Base-by-base conservation (phyloP, 2,329 filamentous ascomycete species). In the Cercospora sesami region DNA sequence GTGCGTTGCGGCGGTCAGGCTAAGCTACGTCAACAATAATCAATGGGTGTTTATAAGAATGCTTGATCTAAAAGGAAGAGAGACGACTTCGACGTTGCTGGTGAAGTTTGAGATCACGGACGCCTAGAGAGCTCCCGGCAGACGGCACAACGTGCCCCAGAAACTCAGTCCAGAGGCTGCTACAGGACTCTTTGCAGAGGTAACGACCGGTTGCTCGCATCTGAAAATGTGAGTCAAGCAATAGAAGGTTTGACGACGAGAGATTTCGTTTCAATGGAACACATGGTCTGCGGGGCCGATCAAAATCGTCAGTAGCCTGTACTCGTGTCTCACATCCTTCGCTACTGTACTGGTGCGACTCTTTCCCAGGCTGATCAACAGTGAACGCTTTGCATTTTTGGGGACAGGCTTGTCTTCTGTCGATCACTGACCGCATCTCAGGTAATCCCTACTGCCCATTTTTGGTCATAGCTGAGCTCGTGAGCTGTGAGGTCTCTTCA, bases 21-120 rank as follows among this genome's bases (percentile, higher is more conserved):
- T 91, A 30, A 70, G 82, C 66, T 90, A 90, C 75, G 81, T 83
- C 2, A 39, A 5, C 14, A 78, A 79, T 6, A 79, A 82, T 0
- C 87, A 85, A 0, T 91, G 89, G 89, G 83, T 79, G 3, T 90
- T 91, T 66, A 82, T 91, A 45, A 81, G 87, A 4, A 85, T 91
- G 85, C 73, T 90, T 71, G 88, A 91, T 73, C 78, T 90, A 66
- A 87, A 86, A 75, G 89, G 89, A 0, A 81, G 84, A 33, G 87
- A 90, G 80, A 90, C 89, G 0, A 84, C 80, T 69, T 90, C 88
- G 70, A 85, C 86, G 3, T 67, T 91, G 55, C 79, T 91, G 31
- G 84, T 90, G 5, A 87, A 82, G 72, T 89, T 91, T 75, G 85
- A 88, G 66, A 75, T 90, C 63, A 78, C 79, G 67, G 81, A 87